Base-by-base conservation (phyloP, 345 rosid genomes). In the Theobroma cacao region DNA sequence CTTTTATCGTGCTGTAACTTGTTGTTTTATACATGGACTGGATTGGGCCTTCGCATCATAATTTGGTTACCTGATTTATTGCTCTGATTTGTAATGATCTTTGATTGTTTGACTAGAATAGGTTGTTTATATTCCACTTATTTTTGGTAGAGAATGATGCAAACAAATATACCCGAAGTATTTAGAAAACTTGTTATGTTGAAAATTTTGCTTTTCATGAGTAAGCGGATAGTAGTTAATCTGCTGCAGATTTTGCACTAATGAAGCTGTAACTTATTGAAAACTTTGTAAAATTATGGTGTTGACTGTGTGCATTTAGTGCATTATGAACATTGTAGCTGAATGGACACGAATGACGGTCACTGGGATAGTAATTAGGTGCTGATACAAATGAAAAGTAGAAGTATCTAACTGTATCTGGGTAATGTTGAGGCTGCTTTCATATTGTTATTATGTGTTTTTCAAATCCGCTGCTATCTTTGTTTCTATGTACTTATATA, bases 371-470 rank as follows among this genome's bases (percentile, higher is more conserved):
- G 36, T 56, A 48, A 30, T 48, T 48, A 48, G 40, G 41, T 11
- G 61, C 43, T 52, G 61, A 72, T 7, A 31, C 20, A n/a, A 9
- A 31, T 71, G 26, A 50, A 30, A 30, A 20, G 11, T 33, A 20
- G 45, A 72, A 50, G 10, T 6, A 52, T 20, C 20, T 72, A 33
- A 72, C 75, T 26, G 72, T 65, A 9, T 77, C 52, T 77, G 61
- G 71, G 76, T 78, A 70, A 68, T 67, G 28, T 64, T 71, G 60
- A 76, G 52, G 28, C 53, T 59, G 64, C 43, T 68, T 70, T 80
- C 3, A 14, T n/a, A 12, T 14, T 70, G 22, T 78, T 20, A 20
- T 33, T 43, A 17, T n/a, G 26, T 43, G 9, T 53, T 33, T 78
- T 41, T 67, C 48, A 28, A 53, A 0, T 58, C 62, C 60, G 36